phyloP scores from a whole-genome alignment of 2,329 filamentous ascomycete species.

The Diaporthe citri region DNA sequence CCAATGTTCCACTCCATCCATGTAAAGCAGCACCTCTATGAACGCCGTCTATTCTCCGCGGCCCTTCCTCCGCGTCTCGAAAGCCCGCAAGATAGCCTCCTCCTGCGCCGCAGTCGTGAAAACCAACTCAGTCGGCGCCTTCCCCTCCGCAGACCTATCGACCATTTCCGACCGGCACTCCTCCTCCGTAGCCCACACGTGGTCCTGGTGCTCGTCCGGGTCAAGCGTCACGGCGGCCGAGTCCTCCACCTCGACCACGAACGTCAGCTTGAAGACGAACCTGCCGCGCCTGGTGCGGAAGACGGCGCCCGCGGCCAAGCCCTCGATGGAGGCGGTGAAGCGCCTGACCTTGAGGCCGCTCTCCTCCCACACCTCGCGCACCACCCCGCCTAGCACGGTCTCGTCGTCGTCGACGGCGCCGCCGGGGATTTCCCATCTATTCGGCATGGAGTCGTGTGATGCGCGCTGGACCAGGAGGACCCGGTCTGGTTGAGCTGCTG shows the following conservation, averaged over 20 bases:
- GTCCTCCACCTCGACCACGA: constrained; percentile 45
- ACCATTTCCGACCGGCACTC: constrained; percentile 45
- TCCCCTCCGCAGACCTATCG: background rate
- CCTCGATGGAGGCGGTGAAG: constrained; percentile 43
- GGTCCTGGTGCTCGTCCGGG: constrained; percentile 51
- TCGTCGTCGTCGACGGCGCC: constrained; percentile 55
- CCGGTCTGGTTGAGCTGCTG: constrained; percentile 41
- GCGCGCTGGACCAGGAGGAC: constrained; percentile 57
- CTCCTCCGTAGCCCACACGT: constrained; percentile 51
- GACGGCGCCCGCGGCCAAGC: constrained; percentile 38
- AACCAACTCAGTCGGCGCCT: constrained; percentile 38
- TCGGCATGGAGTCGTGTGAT: constrained; percentile 53
- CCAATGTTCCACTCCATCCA: background rate
- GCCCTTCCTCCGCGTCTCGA: constrained; percentile 26
- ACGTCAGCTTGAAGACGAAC: constrained; percentile 45
- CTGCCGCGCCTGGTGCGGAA: constrained; percentile 46
- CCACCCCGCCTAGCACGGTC: constrained; percentile 52
- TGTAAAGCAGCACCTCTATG: background rate
- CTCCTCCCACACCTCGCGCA: constrained; percentile 59
- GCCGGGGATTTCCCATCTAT: constrained; percentile 58
- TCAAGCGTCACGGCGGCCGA: constrained; percentile 46
- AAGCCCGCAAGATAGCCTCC: constrained; percentile 42
- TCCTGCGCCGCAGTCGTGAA: constrained; percentile 45
- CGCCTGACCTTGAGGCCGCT: constrained; percentile 49
- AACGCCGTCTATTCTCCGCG: background rate